These are phyloP conservation scores for Phytopythium litorale DNA, from an alignment of 352 stramenopile species.

Conservation along the genomic window DNA sequence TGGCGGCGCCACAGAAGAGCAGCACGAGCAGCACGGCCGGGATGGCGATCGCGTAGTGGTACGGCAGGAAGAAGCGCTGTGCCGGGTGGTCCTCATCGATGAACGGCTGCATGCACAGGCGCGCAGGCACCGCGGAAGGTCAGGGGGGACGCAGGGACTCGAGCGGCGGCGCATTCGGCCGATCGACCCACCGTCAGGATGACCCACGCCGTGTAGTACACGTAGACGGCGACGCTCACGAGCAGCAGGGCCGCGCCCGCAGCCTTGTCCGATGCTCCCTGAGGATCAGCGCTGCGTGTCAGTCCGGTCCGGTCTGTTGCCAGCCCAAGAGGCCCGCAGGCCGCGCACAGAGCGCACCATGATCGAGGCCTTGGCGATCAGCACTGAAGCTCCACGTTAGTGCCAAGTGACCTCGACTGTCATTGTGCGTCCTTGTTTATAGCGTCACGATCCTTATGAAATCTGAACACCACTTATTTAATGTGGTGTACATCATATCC, in stretches of 20 bases:
- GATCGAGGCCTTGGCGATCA: neutral
- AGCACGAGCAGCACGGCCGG: slow-evolving; percentile 81
- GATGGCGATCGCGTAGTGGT: slow-evolving; percentile 89
- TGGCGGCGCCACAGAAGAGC: slow-evolving; percentile 77
- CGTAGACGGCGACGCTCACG: slow-evolving; percentile 79
- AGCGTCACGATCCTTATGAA: too few relatives aligned
- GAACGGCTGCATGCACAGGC: slow-evolving; percentile 60
- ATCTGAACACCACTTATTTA: too few relatives aligned
- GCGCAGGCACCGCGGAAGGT: neutral
- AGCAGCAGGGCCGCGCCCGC: slow-evolving; percentile 75
- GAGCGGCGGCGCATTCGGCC: neutral
- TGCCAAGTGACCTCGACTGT: neutral
- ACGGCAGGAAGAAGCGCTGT: slow-evolving; percentile 84
- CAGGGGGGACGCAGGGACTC: neutral
- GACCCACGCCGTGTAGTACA: slow-evolving; percentile 92
- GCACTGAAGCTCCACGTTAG: neutral
- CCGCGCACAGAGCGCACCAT: neutral
- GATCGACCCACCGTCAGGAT: slow-evolving; percentile 70
- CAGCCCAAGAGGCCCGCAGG: neutral
- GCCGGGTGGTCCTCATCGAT: slow-evolving; percentile 74
- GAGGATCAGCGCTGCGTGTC: neutral
- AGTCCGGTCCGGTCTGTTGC: neutral
- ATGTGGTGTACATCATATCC: too few relatives aligned
- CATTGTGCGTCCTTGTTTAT: too few relatives aligned
- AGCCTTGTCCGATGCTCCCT: slow-evolving; percentile 74